Evolutionary conservation across 176 grass and related monocot genomes (phyloP).

Genomic region (Echinochloa phyllopogon): DNA sequence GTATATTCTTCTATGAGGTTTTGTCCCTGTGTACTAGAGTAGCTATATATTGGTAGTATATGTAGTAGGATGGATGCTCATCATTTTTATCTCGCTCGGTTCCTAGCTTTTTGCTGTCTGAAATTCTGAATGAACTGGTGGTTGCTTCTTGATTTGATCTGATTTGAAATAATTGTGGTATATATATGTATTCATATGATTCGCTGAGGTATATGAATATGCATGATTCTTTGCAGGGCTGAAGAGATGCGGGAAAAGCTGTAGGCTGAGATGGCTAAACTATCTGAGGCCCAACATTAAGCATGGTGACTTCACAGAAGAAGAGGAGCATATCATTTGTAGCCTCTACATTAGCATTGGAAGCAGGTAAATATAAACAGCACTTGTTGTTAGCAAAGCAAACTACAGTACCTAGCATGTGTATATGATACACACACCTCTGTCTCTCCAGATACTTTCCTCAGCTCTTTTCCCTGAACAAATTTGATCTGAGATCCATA

Average conservation of each 20-base stretch:
- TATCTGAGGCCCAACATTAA: constrained; percentile 98
- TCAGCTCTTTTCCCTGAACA: not conserved
- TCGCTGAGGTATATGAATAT: not conserved
- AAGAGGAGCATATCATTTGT: constrained; percentile 92
- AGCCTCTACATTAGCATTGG: constrained; percentile 97
- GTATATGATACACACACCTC: too few relatives aligned
- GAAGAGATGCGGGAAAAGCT: constrained; percentile 95
- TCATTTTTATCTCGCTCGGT: constrained; percentile 17
- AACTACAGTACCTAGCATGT: not conserved
- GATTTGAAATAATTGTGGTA: not conserved
- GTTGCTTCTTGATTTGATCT: constrained; percentile 2
- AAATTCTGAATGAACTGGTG: not conserved
- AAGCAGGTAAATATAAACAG: constrained; percentile 66
- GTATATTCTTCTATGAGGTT: not conserved
- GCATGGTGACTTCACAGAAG: constrained; percentile 88
- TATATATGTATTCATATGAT: not conserved
- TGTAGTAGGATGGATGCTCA: not conserved
- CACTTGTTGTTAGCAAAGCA: not conserved
- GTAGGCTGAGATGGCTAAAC: constrained; percentile 95
- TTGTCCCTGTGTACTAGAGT: not conserved
- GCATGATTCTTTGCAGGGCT: constrained; percentile 63
- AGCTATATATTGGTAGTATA: not conserved
- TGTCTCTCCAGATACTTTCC: not conserved
- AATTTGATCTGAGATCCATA: not conserved
- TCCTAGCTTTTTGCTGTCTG: not conserved